Evolutionary conservation across 352 stramenopile species (phyloP), one percentile per base, ranked within the genome.

Genomic region (Phytophthora europaea): DNA sequence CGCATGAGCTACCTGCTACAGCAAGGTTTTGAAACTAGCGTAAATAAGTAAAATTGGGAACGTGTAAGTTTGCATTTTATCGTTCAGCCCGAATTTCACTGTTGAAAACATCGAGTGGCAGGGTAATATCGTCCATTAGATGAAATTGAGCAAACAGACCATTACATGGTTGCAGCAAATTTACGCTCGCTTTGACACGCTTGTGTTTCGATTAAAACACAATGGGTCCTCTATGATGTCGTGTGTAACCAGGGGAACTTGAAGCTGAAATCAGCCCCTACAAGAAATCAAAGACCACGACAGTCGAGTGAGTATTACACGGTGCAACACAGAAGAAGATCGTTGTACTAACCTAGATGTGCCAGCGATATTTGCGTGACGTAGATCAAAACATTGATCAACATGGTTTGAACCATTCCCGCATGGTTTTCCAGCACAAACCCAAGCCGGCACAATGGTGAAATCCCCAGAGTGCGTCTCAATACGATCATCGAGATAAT

Each of bases 1-100:
- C 38, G 50, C 12, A 26, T 10, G 63, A 72, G 6, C 34, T 56
- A 43, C 70, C 69, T 8, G 58, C 62, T 7, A 83, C 76, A 36
- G 76, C 73, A 52, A 69, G 76, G 13, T 83, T 81, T 70, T 83
- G 43, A 79, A 23, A 20, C 6, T 22, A 22, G 34, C 9, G 9
- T 15, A 43, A 16, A 43, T 43, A 43, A 43, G 34, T 63, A 28
- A 10, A 56, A 2, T 7, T 7, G 28, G 28, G 4, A 31, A 31
- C 23, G 28, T 31, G 28, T 31, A 31, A 31, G 28, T 7, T 31
- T 31, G 28, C 28, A 31, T 7, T 28, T 31, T 31, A 31, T 31
- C 28, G n/a, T n/a, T n/a, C n/a, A n/a, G n/a, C n/a, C n/a, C n/a
- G n/a, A n/a, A n/a, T n/a, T n/a, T n/a, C n/a, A n/a, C n/a, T n/a